Evolutionary conservation across 2,329 filamentous ascomycete genomes (phyloP), one percentile per base, ranked within the genome.

Genomic region (Thelonectria blattea): DNA sequence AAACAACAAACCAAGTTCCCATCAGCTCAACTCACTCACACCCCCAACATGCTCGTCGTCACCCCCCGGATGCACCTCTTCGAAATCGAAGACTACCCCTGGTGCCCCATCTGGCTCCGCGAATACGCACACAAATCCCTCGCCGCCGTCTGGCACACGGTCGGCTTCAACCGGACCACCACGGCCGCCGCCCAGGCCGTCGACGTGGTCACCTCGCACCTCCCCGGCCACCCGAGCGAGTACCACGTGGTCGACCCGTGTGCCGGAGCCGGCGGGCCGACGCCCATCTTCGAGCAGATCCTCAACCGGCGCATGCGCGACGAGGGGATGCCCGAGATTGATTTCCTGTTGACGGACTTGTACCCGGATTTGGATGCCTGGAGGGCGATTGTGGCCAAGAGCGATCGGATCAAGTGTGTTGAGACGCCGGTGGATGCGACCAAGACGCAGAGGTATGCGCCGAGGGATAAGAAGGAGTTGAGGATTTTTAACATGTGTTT

Each of bases 401-500:
- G 62, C 27, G 65, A 68, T 11, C 58, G 65, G 15, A 68, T 66
- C 10, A 62, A 58, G 11, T 66, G 64, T 18, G 61, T 68, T n/a
- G 64, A 62, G 18, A 65, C 60, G 46, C 65, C 65, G 0, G 61
- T 66, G 0, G 65, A 68, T 42, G 65, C 65, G 2, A 67, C 65
- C 1, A 64, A 62, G 41, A 62, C 65, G 4, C 42, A 27, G 6
- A 61, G 64, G 15, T 64, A 66, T 39, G 56, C 63, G 4, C 50
- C 60, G 0, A 52, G 56, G 15, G 63, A 65, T 17, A 66, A 68
- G 52, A 68, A 68, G 30, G 66, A 68, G 47, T 43, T 66, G 48
- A 53, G 66, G 11, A 67, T 68, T 9, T 68, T 68, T 55, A 68
- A 65, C 59, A 65, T 68, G 66, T 68, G 65, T 50, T 67, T 67